Percentiles rank a stretch among this genome's conserved stretches.
Evolutionary conservation across 768 basidiomycete genomes (phyloP).

Genomic region (Boletus eberwhitei): DNA sequence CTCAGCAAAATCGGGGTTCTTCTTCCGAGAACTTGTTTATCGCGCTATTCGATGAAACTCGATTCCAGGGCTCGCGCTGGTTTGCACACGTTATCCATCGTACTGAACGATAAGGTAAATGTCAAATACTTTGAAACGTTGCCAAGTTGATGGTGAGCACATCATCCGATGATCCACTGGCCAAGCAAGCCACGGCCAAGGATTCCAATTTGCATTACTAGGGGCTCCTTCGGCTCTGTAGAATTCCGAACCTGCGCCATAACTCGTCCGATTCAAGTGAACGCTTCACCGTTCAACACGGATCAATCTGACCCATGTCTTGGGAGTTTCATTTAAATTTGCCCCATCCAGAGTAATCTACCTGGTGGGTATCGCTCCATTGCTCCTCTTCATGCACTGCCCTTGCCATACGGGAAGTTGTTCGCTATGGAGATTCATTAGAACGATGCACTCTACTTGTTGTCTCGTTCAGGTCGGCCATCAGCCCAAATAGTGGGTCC

Average conservation of each 20-base stretch:
- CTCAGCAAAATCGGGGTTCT: neutral
- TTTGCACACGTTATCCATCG: neutral
- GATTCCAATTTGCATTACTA: neutral
- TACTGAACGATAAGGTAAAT: neutral
- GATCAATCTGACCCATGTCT: neutral
- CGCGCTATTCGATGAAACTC: too few species aligned
- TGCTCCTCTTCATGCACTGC: conserved; percentile 9
- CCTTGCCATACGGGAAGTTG: neutral
- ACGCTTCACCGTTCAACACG: neutral
- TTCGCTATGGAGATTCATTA: conserved; percentile 2
- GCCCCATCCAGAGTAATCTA: neutral
- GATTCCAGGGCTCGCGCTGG: neutral
- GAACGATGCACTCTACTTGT: neutral
- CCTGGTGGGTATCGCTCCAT: conserved; percentile 4
- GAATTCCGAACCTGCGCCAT: conserved; percentile 4
- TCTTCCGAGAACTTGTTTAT: neutral
- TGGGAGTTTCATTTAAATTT: neutral
- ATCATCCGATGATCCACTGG: neutral
- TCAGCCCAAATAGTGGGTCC: neutral
- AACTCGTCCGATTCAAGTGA: neutral
- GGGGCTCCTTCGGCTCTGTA: neutral
- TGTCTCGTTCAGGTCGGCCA: neutral
- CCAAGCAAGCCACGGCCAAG: neutral
- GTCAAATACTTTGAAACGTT: neutral
- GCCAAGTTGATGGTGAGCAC: too few species aligned